Percentiles rank a stretch among this genome's conserved stretches.
Evolutionary conservation across 2,329 filamentous ascomycete species (phyloP).

Genomic region (Penicillium sp.): DNA sequence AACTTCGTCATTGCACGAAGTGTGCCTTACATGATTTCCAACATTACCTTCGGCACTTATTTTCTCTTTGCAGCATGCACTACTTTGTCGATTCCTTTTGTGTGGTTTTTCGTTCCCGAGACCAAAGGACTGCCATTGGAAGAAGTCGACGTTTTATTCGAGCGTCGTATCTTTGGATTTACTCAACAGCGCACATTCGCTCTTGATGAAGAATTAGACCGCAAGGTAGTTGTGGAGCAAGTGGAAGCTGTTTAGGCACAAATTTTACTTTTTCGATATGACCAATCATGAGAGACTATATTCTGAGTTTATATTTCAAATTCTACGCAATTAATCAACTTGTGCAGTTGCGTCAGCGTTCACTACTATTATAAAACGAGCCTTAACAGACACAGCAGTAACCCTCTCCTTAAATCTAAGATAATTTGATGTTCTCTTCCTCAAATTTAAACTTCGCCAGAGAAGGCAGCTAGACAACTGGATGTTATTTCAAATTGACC

Average conservation of each 20-base stretch:
- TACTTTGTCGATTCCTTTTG: slow-evolving; percentile 20
- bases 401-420: no score
- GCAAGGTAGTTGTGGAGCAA: neutral
- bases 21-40: slow-evolving; percentile 63
- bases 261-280: neutral
- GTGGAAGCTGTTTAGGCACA: neutral
- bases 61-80: slow-evolving; percentile 24
- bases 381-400: no score
- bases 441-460: no score
- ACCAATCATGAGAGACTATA: neutral
- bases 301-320: no score
- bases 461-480: no score
- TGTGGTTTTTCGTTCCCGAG: slow-evolving; percentile 34
- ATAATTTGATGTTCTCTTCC: no score
- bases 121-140: slow-evolving; percentile 36
- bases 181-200: neutral
- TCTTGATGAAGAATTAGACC: neutral
- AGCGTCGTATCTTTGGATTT: neutral
- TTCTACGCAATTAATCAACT: no score
- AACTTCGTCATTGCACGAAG: slow-evolving; percentile 71
- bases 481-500: no score
- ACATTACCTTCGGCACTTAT: slow-evolving; percentile 25
- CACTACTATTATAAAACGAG: no score
- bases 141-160: slow-evolving; percentile 34
- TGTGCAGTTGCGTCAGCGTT: no score